Base-by-base conservation (phyloP, 371 early-diverging fungal genomes). In the Saksenaea oblongispora region DNA sequence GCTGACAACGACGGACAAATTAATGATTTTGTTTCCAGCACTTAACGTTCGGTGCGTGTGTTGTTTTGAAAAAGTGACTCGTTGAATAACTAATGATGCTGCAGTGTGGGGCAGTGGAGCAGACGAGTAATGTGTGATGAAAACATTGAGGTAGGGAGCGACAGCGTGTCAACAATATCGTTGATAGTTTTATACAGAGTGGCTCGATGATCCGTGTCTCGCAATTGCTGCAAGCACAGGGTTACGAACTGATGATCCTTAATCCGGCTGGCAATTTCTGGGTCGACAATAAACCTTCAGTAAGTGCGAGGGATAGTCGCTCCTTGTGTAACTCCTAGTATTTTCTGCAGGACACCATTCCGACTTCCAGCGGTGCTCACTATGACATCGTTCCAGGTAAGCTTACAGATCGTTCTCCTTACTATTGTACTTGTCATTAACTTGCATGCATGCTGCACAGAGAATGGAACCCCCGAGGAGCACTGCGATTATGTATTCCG, bases 231-330 rank as follows among this genome's bases (percentile, higher is more conserved):
- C 24, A 65, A 34, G 68, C 73, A 35, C 62, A 69, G 28, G 82
- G 79, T 1, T 82, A 75, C 60, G 79, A 82, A 67, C 59, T 64
- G 26, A 75, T 82, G 15, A 74, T 82, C 8, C 61, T 79, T 17
- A 82, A 82, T 61, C 70, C 82, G 3, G 79, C 76, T 60, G 77
- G 68, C n/a, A 79, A 70, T 35, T 72, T 66, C 54, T 82, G 79
- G 79, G 72, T 69, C 36, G 64, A 76, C 22, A 65, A 67, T 39
- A 60, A 64, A 59, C 64, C 77, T 17, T 61, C 54, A 55, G 81
- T 80, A 74, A 37, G n/a, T 35, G 14, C 11, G 39, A 15, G 22
- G 42, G 44, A 27, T 35, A 22, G 3, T 22, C 2, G 39, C 27
- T 31, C 18, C 31, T 34, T 34, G 37, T 31, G 34, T 35, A 34